Conservation (phyloP, 108 stramenopile genomes). For the Asterionellopsis glacialis region DNA sequence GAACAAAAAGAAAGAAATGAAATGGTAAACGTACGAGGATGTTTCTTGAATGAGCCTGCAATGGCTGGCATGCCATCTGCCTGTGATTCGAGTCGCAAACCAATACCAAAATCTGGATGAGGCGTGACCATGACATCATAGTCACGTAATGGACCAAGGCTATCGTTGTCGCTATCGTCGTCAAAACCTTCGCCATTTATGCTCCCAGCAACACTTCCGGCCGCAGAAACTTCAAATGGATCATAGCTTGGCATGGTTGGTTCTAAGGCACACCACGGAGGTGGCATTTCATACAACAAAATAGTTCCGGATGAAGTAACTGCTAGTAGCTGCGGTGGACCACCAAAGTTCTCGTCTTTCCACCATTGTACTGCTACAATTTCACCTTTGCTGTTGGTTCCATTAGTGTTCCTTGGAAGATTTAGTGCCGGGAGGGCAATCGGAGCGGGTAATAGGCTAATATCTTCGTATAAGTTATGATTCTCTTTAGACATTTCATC, state of each 20-base stretch:
- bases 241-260: constrained; percentile 72
- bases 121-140: constrained; percentile 74
- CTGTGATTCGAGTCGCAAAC: constrained; percentile 73
- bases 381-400: constrained; percentile 12
- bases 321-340: constrained; percentile 59
- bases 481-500: neutral
- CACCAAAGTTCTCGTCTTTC: constrained; percentile 69
- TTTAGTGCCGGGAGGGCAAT: constrained; percentile 53
- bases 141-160: constrained; percentile 14
- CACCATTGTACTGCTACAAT: constrained; percentile 60
- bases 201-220: constrained; percentile 20
- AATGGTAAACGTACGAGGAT: constrained; percentile 28
- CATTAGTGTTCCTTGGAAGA: constrained; percentile 30
- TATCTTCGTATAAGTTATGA: constrained; percentile 40
- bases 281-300: constrained; percentile 75
- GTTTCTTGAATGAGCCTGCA: constrained; percentile 83
- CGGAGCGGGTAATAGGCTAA: constrained; percentile 59
- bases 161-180: constrained; percentile 20
- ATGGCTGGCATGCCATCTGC: constrained; percentile 72
- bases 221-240: constrained; percentile 34
- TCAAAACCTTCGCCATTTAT: constrained; percentile 12
- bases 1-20: no score
- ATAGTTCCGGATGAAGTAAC: constrained; percentile 47
- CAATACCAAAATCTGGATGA: constrained; percentile 83
- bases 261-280: constrained; percentile 67